Conservation (phyloP, 177 flowering plant species). For the Vitis hybrid region DNA sequence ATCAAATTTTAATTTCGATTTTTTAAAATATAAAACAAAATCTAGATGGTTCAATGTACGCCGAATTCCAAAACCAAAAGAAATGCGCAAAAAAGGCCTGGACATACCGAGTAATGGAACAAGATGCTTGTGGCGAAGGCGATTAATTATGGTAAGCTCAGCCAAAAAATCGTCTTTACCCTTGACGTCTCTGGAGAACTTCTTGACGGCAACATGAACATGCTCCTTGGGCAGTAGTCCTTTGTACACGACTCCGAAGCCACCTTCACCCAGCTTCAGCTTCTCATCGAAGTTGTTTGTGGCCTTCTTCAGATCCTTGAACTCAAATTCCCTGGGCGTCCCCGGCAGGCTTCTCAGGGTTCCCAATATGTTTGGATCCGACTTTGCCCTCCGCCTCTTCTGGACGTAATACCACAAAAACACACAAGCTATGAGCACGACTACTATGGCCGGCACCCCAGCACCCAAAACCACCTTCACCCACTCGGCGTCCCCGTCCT, state of each 20-base stretch:
- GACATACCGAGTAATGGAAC: constrained; percentile 60
- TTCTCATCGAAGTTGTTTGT: constrained; percentile 49
- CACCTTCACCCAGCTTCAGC: constrained; percentile 63
- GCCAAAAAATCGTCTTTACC: constrained; percentile 72
- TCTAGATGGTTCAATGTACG: no score
- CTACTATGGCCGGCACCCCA: constrained; percentile 27
- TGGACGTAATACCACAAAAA: constrained; percentile 14
- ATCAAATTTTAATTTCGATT: no score
- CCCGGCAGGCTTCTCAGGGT: constrained; percentile 44
- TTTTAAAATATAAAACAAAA: no score
- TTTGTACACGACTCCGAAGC: constrained; percentile 64
- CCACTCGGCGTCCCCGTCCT: not conserved
- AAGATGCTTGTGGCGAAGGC: constrained; percentile 69
- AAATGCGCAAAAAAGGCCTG: not conserved
- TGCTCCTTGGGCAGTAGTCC: constrained; percentile 46
- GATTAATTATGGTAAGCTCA: constrained; percentile 70
- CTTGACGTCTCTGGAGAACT: constrained; percentile 58
- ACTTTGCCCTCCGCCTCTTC: constrained; percentile 13
- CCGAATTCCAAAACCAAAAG: not conserved
- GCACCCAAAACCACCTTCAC: constrained; percentile 27
- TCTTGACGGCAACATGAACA: constrained; percentile 59
- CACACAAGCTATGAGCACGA: constrained; percentile 9
- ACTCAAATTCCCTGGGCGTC: constrained; percentile 46
- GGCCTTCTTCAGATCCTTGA: constrained; percentile 32
- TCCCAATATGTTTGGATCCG: constrained; percentile 20